phyloP scores from a whole-genome alignment of 1,139 yeast species.

The Suhomyces bokatorum region DNA sequence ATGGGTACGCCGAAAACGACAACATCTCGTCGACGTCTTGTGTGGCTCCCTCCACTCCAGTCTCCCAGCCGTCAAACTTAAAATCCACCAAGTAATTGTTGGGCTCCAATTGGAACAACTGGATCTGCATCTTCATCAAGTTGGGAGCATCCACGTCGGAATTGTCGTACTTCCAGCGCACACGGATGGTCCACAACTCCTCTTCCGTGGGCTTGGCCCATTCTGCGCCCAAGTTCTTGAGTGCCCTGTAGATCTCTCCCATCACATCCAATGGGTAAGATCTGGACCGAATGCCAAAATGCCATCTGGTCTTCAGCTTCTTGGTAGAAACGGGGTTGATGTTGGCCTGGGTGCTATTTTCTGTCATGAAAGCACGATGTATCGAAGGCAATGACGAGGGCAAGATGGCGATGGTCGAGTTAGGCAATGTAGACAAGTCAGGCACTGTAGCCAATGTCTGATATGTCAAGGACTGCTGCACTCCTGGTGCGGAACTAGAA shows the following conservation, averaged over 20 bases:
- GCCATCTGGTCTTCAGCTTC: constrained; percentile 96
- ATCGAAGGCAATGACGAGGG: constrained; percentile 94
- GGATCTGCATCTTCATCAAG: constrained; percentile 95
- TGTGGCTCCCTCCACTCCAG: constrained; percentile 24
- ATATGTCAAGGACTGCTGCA: constrained; percentile 49
- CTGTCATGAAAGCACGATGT: constrained; percentile 90
- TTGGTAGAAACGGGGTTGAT: constrained; percentile 76
- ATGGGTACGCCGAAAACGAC: constrained; percentile 92
- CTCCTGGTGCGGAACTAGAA: constrained; percentile 39
- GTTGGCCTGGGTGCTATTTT: constrained; percentile 49
- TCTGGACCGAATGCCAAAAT: constrained; percentile 94
- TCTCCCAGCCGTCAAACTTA: constrained; percentile 97
- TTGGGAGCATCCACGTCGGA: constrained; percentile 55
- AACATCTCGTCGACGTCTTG: constrained; percentile 67
- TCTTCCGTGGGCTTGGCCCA: constrained; percentile 95
- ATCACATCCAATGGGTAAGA: constrained; percentile 96
- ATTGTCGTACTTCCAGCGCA: constrained; percentile 86
- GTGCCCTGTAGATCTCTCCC: constrained; percentile 97
- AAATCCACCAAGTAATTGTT: constrained; percentile 95
- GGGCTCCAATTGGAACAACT: constrained; percentile 91
- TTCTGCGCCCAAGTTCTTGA: constrained; percentile 92
- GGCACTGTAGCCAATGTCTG: constrained; percentile 54
- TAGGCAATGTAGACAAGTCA: constrained; percentile 52
- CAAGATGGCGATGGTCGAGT: constrained; percentile 80
- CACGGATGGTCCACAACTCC: constrained; percentile 94